These are phyloP conservation scores for Biancaea sappan DNA, from an alignment of 306 rosid species.

Conservation along the genomic window DNA sequence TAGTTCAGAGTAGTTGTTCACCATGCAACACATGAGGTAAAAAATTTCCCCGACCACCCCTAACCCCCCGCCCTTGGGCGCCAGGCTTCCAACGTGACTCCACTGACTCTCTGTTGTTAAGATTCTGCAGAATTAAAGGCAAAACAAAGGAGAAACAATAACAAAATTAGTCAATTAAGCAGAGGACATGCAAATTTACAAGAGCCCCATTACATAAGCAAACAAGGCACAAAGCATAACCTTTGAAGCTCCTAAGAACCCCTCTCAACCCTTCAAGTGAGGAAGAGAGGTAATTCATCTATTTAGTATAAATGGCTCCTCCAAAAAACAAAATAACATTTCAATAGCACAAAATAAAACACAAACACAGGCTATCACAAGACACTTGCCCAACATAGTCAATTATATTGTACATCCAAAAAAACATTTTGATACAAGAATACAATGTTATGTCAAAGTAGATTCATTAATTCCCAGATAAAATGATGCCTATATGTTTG, in stretches of 20 bases:
- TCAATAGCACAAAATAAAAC: neutral
- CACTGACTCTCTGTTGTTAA: conserved; percentile 50
- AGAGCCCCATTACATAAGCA: neutral
- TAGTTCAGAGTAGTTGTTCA: conserved; percentile 30
- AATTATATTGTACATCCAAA: neutral
- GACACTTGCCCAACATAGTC: neutral
- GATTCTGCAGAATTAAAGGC: conserved; percentile 46
- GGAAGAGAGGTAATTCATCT: neutral
- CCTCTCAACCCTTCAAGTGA: neutral
- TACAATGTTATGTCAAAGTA: too few species aligned
- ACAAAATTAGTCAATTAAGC: neutral
- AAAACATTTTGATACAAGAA: neutral
- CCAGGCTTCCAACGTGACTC: conserved; percentile 58
- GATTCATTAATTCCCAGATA: too few species aligned
- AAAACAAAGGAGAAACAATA: neutral
- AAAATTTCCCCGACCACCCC: conserved; percentile 52
- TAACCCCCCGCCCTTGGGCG: conserved; percentile 55
- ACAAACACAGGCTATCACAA: neutral
- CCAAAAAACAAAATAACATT: neutral
- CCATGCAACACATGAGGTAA: conserved; percentile 53
- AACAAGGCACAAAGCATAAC: neutral
- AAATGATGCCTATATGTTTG: too few species aligned
- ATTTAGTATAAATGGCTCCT: neutral
- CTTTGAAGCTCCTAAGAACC: neutral
- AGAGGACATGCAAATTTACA: neutral